Evolutionary conservation across 2,329 filamentous ascomycete genomes (phyloP).

Genomic region (Ophiosphaerella narmari): DNA sequence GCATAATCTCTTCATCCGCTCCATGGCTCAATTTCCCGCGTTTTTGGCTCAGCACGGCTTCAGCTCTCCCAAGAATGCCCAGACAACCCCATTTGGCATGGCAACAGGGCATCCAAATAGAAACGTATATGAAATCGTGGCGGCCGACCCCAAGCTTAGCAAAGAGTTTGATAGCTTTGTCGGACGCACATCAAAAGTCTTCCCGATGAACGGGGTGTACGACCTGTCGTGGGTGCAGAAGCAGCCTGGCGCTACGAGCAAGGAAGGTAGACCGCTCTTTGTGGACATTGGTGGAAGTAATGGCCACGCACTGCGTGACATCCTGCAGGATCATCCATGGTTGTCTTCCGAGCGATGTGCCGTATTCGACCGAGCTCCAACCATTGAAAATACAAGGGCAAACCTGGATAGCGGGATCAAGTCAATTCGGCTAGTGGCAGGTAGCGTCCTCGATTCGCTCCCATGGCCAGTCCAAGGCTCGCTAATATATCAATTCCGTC

Average conservation of each 20-base stretch:
- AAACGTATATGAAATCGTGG: not conserved
- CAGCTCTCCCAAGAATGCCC: not conserved
- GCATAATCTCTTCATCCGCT: not conserved
- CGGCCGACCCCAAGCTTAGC: not conserved
- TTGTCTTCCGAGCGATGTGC: not conserved
- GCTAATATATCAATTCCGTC: not conserved
- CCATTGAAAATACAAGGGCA: not conserved
- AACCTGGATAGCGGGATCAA: not conserved
- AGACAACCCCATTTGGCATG: not conserved
- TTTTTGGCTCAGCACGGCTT: not conserved
- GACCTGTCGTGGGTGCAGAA: not conserved
- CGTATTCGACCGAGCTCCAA: not conserved
- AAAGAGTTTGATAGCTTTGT: conserved; percentile 1
- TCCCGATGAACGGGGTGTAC: not conserved
- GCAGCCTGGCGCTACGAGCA: not conserved
- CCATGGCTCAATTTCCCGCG: not conserved
- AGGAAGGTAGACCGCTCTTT: not conserved
- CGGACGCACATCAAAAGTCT: not conserved
- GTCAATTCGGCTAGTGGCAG: not conserved
- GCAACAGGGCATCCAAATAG: not conserved
- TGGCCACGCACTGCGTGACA: not conserved
- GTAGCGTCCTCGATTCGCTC: not conserved
- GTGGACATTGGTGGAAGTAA: not conserved
- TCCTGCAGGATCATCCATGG: conserved; percentile 1
- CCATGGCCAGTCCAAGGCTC: not conserved